These are phyloP conservation scores for Xylaria nigripes DNA, from an alignment of 495 filamentous ascomycete species.

Conservation along the genomic window DNA sequence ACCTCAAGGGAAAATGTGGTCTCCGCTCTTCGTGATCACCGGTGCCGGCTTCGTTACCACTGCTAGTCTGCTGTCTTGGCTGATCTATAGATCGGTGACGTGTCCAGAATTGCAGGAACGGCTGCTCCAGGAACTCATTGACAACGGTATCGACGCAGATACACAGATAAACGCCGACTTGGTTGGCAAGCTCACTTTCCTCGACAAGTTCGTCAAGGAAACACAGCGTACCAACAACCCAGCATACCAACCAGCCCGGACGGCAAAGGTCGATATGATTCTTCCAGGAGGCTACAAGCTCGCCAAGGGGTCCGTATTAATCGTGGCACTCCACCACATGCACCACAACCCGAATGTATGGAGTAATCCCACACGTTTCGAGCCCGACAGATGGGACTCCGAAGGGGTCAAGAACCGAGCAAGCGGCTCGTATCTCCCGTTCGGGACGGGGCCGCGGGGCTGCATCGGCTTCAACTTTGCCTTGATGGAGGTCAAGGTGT, in stretches of 20 bases:
- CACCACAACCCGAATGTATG: slow-evolving; percentile 46
- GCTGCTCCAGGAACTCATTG: slow-evolving; percentile 46
- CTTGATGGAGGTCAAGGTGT: slow-evolving; percentile 36
- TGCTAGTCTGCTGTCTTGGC: slow-evolving; percentile 44
- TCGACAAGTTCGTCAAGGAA: slow-evolving; percentile 53
- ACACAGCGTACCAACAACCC: slow-evolving; percentile 49
- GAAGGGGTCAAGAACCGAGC: slow-evolving; percentile 39
- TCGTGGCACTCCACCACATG: slow-evolving; percentile 42
- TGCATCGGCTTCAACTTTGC: slow-evolving; percentile 47
- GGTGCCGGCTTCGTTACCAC: slow-evolving; percentile 51
- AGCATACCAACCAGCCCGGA: slow-evolving; percentile 48
- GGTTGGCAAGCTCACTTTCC: slow-evolving; percentile 33
- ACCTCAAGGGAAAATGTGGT: slow-evolving; percentile 22
- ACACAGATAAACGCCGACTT: slow-evolving; percentile 35
- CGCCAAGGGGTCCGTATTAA: slow-evolving; percentile 40
- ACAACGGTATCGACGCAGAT: slow-evolving; percentile 32
- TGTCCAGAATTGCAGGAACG: slow-evolving; percentile 45
- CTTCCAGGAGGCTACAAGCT: slow-evolving; percentile 49
- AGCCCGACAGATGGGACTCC: slow-evolving; percentile 49
- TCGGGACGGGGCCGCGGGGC: slow-evolving; percentile 39
- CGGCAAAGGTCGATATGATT: slow-evolving; percentile 41
- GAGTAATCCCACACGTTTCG: slow-evolving; percentile 44
- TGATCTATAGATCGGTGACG: slow-evolving; percentile 40
- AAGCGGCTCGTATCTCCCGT: slow-evolving; percentile 42
- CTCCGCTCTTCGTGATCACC: slow-evolving; percentile 26